Percentiles rank a stretch among this genome's conserved stretches.
These are phyloP conservation scores for Aspergillus asperescens DNA, from an alignment of 495 filamentous ascomycete genomes.

Conservation along the genomic window DNA sequence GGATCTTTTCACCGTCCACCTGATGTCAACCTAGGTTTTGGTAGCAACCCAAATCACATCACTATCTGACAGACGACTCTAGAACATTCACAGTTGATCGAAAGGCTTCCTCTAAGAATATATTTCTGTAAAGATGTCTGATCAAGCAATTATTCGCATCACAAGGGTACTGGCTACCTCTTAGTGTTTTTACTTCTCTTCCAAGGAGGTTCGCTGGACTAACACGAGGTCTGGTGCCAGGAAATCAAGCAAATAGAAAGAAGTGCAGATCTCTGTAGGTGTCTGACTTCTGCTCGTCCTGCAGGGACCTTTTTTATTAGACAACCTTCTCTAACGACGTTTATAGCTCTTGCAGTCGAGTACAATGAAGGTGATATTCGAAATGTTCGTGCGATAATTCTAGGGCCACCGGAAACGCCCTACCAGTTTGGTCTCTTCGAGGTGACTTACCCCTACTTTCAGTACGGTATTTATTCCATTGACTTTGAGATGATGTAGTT, in stretches of 20 bases:
- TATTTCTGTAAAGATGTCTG: constrained; percentile 51
- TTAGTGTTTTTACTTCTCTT: background rate
- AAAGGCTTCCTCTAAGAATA: background rate
- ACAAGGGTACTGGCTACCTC: constrained; percentile 55
- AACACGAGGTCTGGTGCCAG: constrained; percentile 37
- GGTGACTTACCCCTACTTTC: constrained; percentile 41
- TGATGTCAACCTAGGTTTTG: background rate
- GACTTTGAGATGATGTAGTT: constrained; percentile 15
- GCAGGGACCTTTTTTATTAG: background rate
- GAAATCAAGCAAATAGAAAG: constrained; percentile 81
- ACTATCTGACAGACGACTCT: background rate
- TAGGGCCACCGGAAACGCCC: constrained; percentile 90
- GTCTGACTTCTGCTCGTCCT: background rate
- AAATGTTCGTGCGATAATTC: constrained; percentile 79
- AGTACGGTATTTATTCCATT: background rate
- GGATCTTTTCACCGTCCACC: background rate
- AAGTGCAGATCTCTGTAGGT: constrained; percentile 72
- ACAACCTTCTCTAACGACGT: background rate
- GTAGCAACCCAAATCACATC: background rate
- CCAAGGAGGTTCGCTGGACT: constrained; percentile 29
- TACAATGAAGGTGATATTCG: constrained; percentile 84
- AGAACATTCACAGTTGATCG: background rate
- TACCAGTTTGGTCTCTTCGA: constrained; percentile 98
- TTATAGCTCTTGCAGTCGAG: constrained; percentile 77
- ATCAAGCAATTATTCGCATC: constrained; percentile 81